These are phyloP conservation scores for Henningerozyma blattae DNA, from an alignment of 805 yeast species.

Conservation along the genomic window DNA sequence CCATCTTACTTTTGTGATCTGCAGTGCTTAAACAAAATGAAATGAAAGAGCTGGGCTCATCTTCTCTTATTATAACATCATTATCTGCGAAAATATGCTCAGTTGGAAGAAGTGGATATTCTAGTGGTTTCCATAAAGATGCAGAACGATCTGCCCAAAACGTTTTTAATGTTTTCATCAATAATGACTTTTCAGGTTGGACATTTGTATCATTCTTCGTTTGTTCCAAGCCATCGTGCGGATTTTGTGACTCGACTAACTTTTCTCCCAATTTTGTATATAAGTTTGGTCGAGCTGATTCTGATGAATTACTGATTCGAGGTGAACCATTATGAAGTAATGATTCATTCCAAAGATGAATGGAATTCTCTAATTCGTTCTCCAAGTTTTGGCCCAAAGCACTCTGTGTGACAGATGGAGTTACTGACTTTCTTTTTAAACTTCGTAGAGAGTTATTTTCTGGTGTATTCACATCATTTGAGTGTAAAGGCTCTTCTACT, in stretches of 20 bases:
- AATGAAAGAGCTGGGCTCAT: constrained; percentile 89
- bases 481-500: constrained; percentile 41
- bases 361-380: constrained; percentile 21
- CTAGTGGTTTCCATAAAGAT: constrained; percentile 85
- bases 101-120: constrained; percentile 61
- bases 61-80: constrained; percentile 87
- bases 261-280: not conserved
- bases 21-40: constrained; percentile 83
- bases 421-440: not conserved
- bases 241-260: not conserved
- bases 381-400: constrained; percentile 11
- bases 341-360: constrained; percentile 21
- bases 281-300: constrained; percentile 1
- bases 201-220: constrained; percentile 14
- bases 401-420: not conserved
- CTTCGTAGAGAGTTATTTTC: not conserved
- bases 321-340: too few species aligned
- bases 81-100: constrained; percentile 93
- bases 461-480: constrained; percentile 13
- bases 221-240: constrained; percentile 4
- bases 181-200: constrained; percentile 58
- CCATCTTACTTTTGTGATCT: constrained; percentile 64
- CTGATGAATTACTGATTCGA: too few species aligned
- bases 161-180: constrained; percentile 72
- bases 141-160: constrained; percentile 98